Evolutionary conservation across 2,329 filamentous ascomycete species (phyloP).

Genomic region (Apiospora rasikravindrae): DNA sequence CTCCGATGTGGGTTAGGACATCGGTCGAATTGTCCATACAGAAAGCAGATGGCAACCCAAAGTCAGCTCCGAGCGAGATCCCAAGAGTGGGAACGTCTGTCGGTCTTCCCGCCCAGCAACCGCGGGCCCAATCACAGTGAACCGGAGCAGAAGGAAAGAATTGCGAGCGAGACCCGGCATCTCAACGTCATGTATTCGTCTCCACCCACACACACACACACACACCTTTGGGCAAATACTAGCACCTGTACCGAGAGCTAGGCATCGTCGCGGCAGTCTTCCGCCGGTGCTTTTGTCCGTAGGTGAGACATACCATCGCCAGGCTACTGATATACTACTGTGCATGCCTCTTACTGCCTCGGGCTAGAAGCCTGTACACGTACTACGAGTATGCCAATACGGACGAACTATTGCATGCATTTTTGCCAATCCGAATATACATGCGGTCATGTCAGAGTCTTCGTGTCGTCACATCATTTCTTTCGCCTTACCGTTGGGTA

Average conservation of each 20-base stretch:
- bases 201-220: neutral
- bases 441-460: neutral
- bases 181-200: constrained; percentile 13
- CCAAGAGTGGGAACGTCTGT: neutral
- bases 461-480: constrained; percentile 7
- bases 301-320: constrained; percentile 11
- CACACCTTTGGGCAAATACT: neutral
- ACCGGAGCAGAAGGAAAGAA: neutral
- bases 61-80: neutral
- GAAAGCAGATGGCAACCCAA: neutral
- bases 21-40: neutral
- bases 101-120: neutral
- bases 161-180: constrained; percentile 7
- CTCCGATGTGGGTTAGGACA: no score
- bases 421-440: neutral
- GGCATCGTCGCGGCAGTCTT: constrained; percentile 13
- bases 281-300: neutral
- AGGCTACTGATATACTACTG: neutral
- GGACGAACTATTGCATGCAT: neutral
- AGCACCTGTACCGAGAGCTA: neutral
- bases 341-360: neutral
- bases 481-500: neutral
- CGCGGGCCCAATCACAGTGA: neutral
- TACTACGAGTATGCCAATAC: neutral
- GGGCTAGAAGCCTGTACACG: neutral